Base-by-base conservation (phyloP, 2,329 filamentous ascomycete genomes). In the Pezicula carpinea region DNA sequence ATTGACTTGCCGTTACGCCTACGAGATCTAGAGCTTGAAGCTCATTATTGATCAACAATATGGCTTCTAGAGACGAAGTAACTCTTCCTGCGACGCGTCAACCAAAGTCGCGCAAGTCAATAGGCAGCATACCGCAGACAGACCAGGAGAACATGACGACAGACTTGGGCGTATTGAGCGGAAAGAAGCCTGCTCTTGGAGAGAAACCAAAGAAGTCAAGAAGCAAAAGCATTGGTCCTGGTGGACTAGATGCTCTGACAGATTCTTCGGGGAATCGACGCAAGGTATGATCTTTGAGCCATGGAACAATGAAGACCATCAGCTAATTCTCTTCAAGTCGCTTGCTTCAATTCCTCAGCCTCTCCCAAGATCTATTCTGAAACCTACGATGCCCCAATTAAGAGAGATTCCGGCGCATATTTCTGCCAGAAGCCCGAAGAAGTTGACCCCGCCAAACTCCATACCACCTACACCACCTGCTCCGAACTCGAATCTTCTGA, bases 221-320 rank as follows among this genome's bases (percentile, higher is more conserved):
- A 55, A 96, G 92, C 69, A 97, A 96, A 74, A 97, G 92, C 69
- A 84, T 99, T 57, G 93, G 93, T 2, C 92, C 93, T 14, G 93
- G 92, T 43, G 90, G 91, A 21, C 69, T 96, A 39, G 90, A 95
- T 72, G 84, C 85, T 48, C 75, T 95, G 46, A 90, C 86, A 65
- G 78, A 85, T 61, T 79, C 78, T 38, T 80, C 75, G 61, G 88
- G 87, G 29, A 95, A 95, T 65, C 76, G 87, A 59, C 80, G 87
- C 66, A 87, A 89, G 71, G 89, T 93, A 77, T 58, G 49, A 34
- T 38, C 36, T 44, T 21, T 68, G 57, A 68, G 66, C 2, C 69
- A 73, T 39, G 22, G 10, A 22, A 36, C 15, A n/a, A 31, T 17
- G 31, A 22, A 36, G 21, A 38, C 19, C n/a, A n/a, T 38, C 19